Evolutionary conservation across 1,139 yeast genomes (phyloP).

Genomic region (Kodamaea arcana): DNA sequence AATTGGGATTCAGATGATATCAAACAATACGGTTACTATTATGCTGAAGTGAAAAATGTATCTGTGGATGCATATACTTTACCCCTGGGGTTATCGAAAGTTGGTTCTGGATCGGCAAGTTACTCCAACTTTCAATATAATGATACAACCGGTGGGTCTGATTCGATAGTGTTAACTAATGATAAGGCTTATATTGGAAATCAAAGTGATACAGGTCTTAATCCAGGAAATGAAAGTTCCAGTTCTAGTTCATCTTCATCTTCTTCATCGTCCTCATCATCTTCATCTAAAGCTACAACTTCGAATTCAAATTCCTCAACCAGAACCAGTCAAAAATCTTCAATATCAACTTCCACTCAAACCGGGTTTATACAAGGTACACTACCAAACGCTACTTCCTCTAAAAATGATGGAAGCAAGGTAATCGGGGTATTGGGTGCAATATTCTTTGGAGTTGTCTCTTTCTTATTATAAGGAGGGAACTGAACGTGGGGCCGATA

Average conservation of each 20-base stretch:
- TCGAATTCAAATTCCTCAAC: background rate
- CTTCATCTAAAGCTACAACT: background rate
- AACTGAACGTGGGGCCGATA: too few species aligned
- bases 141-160: conserved; percentile 40
- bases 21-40: conserved; percentile 70
- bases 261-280: background rate
- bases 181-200: conserved; percentile 57
- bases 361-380: background rate
- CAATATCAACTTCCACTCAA: background rate
- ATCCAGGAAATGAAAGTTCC: conserved; percentile 41
- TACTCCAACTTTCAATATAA: conserved; percentile 55
- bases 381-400: background rate
- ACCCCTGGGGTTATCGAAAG: conserved; percentile 43
- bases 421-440: background rate
- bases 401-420: background rate
- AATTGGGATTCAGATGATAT: conserved; percentile 81
- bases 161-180: conserved; percentile 54
- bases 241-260: conserved; percentile 4
- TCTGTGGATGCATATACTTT: conserved; percentile 65
- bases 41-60: conserved; percentile 58
- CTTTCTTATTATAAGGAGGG: background rate
- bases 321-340: background rate
- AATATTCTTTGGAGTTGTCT: background rate
- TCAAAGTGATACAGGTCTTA: conserved; percentile 55
- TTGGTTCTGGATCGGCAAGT: conserved; percentile 19